Percentiles rank a stretch among this genome's conserved stretches.
Conservation (phyloP, 352 stramenopile genomes). For the Phytophthora sp. region DNA sequence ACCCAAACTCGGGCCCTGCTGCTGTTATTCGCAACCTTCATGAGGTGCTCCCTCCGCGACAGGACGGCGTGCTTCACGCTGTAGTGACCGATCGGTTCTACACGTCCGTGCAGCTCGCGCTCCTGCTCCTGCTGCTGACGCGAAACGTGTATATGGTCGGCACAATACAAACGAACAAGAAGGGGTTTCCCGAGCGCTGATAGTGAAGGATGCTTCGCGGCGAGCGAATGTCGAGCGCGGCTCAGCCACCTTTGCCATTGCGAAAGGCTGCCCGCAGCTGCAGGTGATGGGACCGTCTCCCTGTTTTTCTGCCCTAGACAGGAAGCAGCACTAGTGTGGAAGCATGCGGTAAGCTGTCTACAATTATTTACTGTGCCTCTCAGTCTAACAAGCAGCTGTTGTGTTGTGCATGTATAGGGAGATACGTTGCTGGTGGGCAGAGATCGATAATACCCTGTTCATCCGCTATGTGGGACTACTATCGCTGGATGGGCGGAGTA, state of each 20-base stretch:
- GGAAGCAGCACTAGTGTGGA: constrained; percentile 1
- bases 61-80: constrained; percentile 1
- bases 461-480: constrained; percentile 6
- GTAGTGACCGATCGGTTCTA: constrained; percentile 26
- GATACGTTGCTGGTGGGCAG: not conserved
- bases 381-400: too few relatives aligned
- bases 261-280: not conserved
- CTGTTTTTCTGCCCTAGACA: not conserved
- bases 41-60: not conserved
- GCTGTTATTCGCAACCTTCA: constrained; percentile 15
- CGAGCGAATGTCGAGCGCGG: not conserved
- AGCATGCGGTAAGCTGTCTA: constrained; percentile 10
- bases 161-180: constrained; percentile 7
- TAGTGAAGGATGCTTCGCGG: not conserved
- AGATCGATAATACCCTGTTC: constrained; percentile 6
- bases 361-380: too few relatives aligned
- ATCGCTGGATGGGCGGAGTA: constrained; percentile 9
- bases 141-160: constrained; percentile 18
- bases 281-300: constrained; percentile 4
- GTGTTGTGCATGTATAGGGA: not conserved
- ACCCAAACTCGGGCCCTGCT: constrained; percentile 15
- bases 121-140: constrained; percentile 21
- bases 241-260: not conserved
- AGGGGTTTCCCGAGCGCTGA: too few relatives aligned
- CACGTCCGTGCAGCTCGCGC: constrained; percentile 20